phyloP scores from a whole-genome alignment of 129 eudicot genomes.

The Lactuca sativa region DNA sequence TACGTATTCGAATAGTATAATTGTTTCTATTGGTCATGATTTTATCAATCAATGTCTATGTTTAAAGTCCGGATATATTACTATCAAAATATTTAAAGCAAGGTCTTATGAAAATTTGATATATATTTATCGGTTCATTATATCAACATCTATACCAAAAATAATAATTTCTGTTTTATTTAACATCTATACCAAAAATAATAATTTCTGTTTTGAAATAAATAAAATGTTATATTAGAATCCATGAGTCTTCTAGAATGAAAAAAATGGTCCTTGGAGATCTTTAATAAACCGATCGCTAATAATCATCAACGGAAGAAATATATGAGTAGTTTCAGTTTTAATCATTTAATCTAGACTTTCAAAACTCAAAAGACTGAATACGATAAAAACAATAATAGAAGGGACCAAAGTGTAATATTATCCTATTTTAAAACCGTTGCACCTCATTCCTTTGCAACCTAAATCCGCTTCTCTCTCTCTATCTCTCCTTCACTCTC shows the following conservation, averaged over 20 bases:
- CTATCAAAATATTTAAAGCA: neutral
- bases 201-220: neutral
- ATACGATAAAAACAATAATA: neutral
- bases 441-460: conserved; percentile 6
- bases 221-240: neutral
- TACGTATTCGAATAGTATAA: too few species aligned
- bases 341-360: neutral
- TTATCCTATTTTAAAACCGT: conserved; percentile 14
- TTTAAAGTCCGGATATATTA: too few species aligned
- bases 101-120: too few species aligned
- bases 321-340: neutral
- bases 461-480: neutral
- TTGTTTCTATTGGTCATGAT: too few species aligned
- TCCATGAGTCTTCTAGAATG: neutral
- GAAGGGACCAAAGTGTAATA: conserved; percentile 8
- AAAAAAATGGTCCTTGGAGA: neutral
- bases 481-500: conserved; percentile 2
- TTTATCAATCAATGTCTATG: too few species aligned
- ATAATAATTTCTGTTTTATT: neutral
- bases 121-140: too few species aligned
- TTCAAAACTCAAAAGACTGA: conserved; percentile 4
- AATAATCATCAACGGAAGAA: neutral
- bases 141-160: too few species aligned
- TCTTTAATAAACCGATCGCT: neutral
- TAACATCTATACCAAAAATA: too few species aligned